phyloP scores from a whole-genome alignment of 2,329 filamentous ascomycete species.

The Davidsoniella virescens region DNA sequence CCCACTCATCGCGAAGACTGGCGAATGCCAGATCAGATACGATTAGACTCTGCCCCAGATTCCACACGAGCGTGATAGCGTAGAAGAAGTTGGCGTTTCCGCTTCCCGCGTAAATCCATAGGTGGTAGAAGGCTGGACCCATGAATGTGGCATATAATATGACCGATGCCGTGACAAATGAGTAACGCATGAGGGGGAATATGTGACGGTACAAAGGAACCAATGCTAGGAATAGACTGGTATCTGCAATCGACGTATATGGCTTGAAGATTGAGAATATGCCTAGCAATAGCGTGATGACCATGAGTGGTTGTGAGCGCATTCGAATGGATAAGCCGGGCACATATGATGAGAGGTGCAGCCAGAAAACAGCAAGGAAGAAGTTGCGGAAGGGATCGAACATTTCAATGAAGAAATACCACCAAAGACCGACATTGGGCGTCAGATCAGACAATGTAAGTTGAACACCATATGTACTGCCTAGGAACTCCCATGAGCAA shows the following conservation, averaged over 20 bases:
- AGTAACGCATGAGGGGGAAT: slow-evolving; percentile 85
- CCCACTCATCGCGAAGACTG: slow-evolving; percentile 81
- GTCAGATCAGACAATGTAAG: slow-evolving; percentile 82
- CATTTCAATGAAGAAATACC: slow-evolving; percentile 99
- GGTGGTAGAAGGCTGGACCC: slow-evolving; percentile 86
- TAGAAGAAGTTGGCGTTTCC: slow-evolving; percentile 99
- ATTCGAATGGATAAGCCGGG: slow-evolving; percentile 71
- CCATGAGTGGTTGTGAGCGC: slow-evolving; percentile 71
- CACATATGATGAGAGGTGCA: slow-evolving; percentile 82
- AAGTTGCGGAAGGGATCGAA: slow-evolving; percentile 96
- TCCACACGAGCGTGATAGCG: slow-evolving; percentile 97
- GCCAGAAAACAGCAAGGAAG: slow-evolving; percentile 95
- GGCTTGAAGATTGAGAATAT: slow-evolving; percentile 94
- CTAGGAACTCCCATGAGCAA: slow-evolving; percentile 72
- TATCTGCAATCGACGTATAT: slow-evolving; percentile 85
- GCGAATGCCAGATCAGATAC: slow-evolving; percentile 82
- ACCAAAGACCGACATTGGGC: slow-evolving; percentile 92
- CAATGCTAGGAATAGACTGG: slow-evolving; percentile 68
- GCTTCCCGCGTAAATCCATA: slow-evolving; percentile 96
- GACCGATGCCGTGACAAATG: slow-evolving; percentile 68
- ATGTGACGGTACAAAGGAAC: slow-evolving; percentile 80
- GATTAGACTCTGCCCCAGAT: slow-evolving; percentile 69
- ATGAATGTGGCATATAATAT: slow-evolving; percentile 78
- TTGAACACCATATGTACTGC: slow-evolving; percentile 84
- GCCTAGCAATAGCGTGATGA: slow-evolving; percentile 68